Evolutionary conservation across 768 basidiomycete species (phyloP).

Genomic region (Mycena alexandri): DNA sequence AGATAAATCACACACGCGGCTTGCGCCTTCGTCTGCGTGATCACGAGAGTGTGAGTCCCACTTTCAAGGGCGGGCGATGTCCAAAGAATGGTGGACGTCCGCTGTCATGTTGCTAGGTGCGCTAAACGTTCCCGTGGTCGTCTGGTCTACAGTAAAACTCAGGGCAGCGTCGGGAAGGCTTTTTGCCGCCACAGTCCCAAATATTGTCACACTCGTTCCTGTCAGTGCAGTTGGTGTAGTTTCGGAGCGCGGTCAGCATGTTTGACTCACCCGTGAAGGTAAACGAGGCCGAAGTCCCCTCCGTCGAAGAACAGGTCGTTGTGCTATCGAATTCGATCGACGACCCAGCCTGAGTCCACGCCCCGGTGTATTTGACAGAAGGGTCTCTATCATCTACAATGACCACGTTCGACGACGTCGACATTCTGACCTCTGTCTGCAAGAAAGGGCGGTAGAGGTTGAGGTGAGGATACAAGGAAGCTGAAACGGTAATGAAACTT

Average conservation of each 20-base stretch:
- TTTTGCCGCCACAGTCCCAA: background rate
- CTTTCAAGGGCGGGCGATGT: background rate
- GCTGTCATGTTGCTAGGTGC: background rate
- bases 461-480: too few species aligned
- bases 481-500: too few species aligned
- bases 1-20: constrained; percentile 1
- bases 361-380: background rate
- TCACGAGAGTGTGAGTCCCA: constrained; percentile 4
- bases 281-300: constrained; percentile 8
- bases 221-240: too few species aligned
- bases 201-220: constrained; percentile 9
- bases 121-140: background rate
- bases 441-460: too few species aligned
- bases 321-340: constrained; percentile 6
- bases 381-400: constrained; percentile 21
- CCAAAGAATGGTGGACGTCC: constrained; percentile 2
- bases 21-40: constrained; percentile 6
- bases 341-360: background rate
- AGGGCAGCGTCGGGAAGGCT: background rate
- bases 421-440: too few species aligned
- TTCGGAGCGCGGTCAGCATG: background rate
- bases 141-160: constrained; percentile 5
- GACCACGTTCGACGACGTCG: background rate
- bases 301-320: background rate
- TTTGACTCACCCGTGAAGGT: constrained; percentile 4